Conservation (phyloP, 1,284 basidiomycete species). For the Filobasidium uniguttulatum region DNA sequence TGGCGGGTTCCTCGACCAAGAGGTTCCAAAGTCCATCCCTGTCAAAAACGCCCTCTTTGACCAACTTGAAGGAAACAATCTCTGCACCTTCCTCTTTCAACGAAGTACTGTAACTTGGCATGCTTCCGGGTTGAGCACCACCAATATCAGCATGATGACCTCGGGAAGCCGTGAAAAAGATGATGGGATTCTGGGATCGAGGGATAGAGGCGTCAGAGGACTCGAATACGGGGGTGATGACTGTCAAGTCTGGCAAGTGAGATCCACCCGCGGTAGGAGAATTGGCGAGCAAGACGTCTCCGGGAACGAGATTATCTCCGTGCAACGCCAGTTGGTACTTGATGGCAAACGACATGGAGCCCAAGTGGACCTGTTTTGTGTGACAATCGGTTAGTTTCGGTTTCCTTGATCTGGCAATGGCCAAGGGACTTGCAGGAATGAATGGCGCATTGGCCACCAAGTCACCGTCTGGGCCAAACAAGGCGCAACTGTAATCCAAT, state of each 20-base stretch:
- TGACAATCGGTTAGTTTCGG: too few relatives aligned
- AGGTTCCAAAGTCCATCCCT: slow-evolving; percentile 56
- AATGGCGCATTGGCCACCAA: slow-evolving; percentile 44
- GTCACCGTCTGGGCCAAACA: slow-evolving; percentile 40
- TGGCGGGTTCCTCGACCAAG: slow-evolving; percentile 73
- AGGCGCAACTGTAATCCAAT: slow-evolving; percentile 40
- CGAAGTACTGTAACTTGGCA: slow-evolving; percentile 83
- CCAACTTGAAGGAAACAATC: slow-evolving; percentile 62
- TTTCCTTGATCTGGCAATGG: not conserved
- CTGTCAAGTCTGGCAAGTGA: slow-evolving; percentile 72
- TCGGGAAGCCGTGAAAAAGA: slow-evolving; percentile 82
- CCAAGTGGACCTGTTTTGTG: not conserved
- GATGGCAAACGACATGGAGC: slow-evolving; percentile 44
- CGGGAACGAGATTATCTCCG: slow-evolving; percentile 51
- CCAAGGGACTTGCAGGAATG: slow-evolving; percentile 43
- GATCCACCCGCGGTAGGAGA: slow-evolving; percentile 76
- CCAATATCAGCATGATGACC: slow-evolving; percentile 65
- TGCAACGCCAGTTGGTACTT: slow-evolving; percentile 54
- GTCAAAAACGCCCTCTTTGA: slow-evolving; percentile 68
- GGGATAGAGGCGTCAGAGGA: not conserved
- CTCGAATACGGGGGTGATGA: slow-evolving; percentile 78
- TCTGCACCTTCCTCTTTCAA: slow-evolving; percentile 83
- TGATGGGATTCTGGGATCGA: slow-evolving; percentile 40
- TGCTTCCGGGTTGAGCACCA: slow-evolving; percentile 46
- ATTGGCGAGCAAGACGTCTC: slow-evolving; percentile 83